Conservation (phyloP, 768 basidiomycete genomes). For the Rhodotorula toruloides region DNA sequence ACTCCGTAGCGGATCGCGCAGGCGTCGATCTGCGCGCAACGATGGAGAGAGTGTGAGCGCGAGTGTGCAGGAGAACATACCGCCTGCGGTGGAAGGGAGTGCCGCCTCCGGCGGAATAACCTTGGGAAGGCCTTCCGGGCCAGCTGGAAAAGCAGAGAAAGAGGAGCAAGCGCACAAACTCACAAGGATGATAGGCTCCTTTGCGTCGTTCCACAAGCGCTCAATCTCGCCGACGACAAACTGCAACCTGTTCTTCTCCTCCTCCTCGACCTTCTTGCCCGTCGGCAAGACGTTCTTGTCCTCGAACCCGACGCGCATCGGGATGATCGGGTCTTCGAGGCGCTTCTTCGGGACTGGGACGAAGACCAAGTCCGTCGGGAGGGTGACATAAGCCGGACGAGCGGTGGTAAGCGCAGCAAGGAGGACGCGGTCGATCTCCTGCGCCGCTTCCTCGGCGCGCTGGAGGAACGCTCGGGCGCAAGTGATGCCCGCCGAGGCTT, state of each 20-base stretch:
- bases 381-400: slow-evolving; percentile 77
- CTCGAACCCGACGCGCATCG: not conserved
- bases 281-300: slow-evolving; percentile 23
- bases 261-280: slow-evolving; percentile 23
- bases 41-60: too few species aligned
- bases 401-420: slow-evolving; percentile 53
- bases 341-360: slow-evolving; percentile 40
- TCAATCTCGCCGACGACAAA: slow-evolving; percentile 71
- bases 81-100: too few species aligned
- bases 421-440: slow-evolving; percentile 73
- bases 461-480: slow-evolving; percentile 61
- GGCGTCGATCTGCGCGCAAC: slow-evolving; percentile 54
- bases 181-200: slow-evolving; percentile 64
- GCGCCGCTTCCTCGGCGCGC: slow-evolving; percentile 56
- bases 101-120: too few species aligned
- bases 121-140: too few species aligned
- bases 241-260: slow-evolving; percentile 50
- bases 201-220: slow-evolving; percentile 59
- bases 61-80: too few species aligned
- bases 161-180: not conserved
- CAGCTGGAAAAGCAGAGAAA: too few species aligned
- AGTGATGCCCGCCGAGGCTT: slow-evolving; percentile 70
- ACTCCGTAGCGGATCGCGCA: slow-evolving; percentile 70
- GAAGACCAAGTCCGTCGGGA: slow-evolving; percentile 77
- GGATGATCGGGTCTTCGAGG: slow-evolving; percentile 30